Percentiles rank a stretch among this genome's conserved stretches.
Evolutionary conservation across 2,329 filamentous ascomycete species (phyloP).

Genomic region (Neospermospora avenae): DNA sequence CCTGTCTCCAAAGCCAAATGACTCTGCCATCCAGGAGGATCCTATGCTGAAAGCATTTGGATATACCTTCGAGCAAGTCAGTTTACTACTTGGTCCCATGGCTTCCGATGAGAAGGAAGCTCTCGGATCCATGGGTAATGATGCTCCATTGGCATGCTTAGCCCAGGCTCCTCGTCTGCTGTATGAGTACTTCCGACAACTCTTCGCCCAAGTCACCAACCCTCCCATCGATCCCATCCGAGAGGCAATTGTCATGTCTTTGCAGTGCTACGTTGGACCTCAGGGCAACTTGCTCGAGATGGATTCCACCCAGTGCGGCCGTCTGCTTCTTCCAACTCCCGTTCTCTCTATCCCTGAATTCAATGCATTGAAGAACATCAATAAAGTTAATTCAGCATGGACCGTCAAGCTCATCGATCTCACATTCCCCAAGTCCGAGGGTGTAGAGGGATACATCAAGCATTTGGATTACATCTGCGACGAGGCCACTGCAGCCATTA

Average conservation of each 20-base stretch:
- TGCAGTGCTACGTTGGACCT: slow-evolving; percentile 93
- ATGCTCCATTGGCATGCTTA: slow-evolving; percentile 87
- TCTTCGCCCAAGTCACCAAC: slow-evolving; percentile 97
- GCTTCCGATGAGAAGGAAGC: slow-evolving; percentile 96
- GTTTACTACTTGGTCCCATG: slow-evolving; percentile 88
- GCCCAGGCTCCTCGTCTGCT: slow-evolving; percentile 85
- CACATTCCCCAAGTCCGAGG: slow-evolving; percentile 85
- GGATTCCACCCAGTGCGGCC: slow-evolving; percentile 82
- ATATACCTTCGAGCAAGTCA: slow-evolving; percentile 94
- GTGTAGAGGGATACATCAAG: slow-evolving; percentile 77
- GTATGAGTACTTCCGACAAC: slow-evolving; percentile 95
- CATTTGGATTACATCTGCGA: slow-evolving; percentile 88
- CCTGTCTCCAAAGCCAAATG: slow-evolving; percentile 64
- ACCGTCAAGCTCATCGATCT: slow-evolving; percentile 87
- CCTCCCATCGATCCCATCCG: slow-evolving; percentile 95
- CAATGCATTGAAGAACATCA: slow-evolving; percentile 79
- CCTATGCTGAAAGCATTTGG: slow-evolving; percentile 81
- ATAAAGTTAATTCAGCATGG: slow-evolving; percentile 71
- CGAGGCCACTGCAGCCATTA: slow-evolving; percentile 77
- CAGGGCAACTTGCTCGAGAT: slow-evolving; percentile 95
- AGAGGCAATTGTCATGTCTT: slow-evolving; percentile 96
- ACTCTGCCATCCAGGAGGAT: slow-evolving; percentile 75
- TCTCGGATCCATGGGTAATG: slow-evolving; percentile 96
- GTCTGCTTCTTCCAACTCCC: slow-evolving; percentile 82
- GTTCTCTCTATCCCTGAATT: slow-evolving; percentile 88